Percentiles rank a stretch among this genome's conserved stretches.
Evolutionary conservation across 108 stramenopile genomes (phyloP).

Genomic region (Cyclotella baltica): DNA sequence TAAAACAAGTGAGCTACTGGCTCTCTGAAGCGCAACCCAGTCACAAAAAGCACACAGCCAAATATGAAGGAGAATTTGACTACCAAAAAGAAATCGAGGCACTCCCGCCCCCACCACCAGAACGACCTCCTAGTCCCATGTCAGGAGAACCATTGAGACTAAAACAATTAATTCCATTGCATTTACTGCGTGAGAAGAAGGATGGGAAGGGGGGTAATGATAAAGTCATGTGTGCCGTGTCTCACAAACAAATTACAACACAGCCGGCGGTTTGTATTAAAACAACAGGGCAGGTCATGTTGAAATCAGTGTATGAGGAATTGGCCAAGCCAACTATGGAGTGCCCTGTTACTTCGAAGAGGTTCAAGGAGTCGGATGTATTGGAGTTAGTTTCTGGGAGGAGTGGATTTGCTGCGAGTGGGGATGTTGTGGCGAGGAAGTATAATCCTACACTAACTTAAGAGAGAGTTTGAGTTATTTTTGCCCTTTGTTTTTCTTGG

Average conservation of each 20-base stretch:
- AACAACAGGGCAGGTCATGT: constrained; percentile 77
- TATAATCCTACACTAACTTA: constrained; percentile 83
- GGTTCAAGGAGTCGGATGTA: constrained; percentile 76
- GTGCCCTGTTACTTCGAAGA: constrained; percentile 81
- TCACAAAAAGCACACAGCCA: constrained; percentile 10
- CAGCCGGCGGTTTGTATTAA: constrained; percentile 76
- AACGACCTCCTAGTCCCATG: constrained; percentile 86
- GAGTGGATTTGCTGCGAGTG: constrained; percentile 80
- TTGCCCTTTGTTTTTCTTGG: background rate
- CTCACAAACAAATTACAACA: constrained; percentile 79
- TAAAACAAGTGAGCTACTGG: constrained; percentile 83
- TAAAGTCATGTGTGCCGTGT: constrained; percentile 75
- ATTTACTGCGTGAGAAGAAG: constrained; percentile 28
- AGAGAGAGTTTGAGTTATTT: no score
- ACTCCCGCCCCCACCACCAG: constrained; percentile 59
- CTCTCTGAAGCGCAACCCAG: constrained; percentile 80
- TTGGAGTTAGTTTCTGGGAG: constrained; percentile 71
- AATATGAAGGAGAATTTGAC: constrained; percentile 28
- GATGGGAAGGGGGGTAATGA: constrained; percentile 14
- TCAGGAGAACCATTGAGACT: constrained; percentile 78
- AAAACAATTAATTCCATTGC: constrained; percentile 74
- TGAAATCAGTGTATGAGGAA: constrained; percentile 72
- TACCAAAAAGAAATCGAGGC: constrained; percentile 31
- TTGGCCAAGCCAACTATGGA: constrained; percentile 59
- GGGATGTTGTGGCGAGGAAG: constrained; percentile 66